Conservation (phyloP, 208 protist species). For the Phytomonas sp. region DNA sequence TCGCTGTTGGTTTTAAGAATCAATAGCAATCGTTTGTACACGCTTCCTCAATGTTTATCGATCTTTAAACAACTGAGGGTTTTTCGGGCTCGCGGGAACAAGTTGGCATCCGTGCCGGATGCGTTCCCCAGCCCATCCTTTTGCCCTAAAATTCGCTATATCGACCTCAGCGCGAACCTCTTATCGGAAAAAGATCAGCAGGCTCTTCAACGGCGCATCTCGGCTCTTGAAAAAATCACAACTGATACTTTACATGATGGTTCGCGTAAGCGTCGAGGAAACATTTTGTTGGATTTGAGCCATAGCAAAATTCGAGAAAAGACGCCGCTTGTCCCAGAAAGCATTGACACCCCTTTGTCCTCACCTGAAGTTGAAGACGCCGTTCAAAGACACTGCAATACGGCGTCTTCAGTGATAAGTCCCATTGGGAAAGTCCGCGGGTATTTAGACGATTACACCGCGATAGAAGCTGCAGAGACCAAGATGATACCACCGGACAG, state of each 20-base stretch:
- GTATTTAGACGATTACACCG: neutral
- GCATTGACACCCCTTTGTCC: neutral
- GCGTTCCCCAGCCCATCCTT: conserved; percentile 12
- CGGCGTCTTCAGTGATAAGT: neutral
- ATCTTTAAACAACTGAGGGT: conserved; percentile 35
- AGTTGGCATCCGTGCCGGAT: conserved; percentile 16
- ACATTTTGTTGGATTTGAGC: neutral
- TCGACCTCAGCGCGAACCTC: neutral
- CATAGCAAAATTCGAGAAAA: neutral
- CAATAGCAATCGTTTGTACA: conserved; percentile 28
- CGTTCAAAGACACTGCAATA: neutral
- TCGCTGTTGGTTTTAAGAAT: conserved; percentile 40
- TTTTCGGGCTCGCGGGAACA: conserved; percentile 21
- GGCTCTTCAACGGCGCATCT: neutral
- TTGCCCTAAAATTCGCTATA: neutral
- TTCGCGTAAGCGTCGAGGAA: neutral
- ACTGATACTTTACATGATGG: neutral
- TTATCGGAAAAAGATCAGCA: neutral
- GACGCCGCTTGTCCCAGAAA: neutral
- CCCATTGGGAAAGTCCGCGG: neutral
- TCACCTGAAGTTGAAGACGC: neutral
- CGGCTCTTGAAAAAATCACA: neutral
- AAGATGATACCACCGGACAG: neutral
- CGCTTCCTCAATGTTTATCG: conserved; percentile 16
- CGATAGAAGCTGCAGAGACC: neutral